phyloP scores from a whole-genome alignment of 2,329 filamentous ascomycete genomes.

The Ophiosphaerella narmari region DNA sequence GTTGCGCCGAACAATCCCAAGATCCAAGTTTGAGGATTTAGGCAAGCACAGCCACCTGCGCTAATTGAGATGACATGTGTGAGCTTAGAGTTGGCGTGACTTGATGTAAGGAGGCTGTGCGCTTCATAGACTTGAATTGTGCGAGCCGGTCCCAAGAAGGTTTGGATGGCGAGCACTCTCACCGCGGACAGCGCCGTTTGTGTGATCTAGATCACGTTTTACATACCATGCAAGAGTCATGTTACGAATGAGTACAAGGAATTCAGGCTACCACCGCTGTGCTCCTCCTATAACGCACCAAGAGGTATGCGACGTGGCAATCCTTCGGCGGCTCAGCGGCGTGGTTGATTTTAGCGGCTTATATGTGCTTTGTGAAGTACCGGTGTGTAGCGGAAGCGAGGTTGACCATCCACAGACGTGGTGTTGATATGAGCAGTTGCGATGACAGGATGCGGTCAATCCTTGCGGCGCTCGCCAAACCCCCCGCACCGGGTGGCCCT shows the following conservation, averaged over 20 bases:
- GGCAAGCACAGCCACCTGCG: constrained; percentile 36
- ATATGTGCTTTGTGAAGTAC: constrained; percentile 9
- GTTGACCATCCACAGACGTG: constrained; percentile 16
- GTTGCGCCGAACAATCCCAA: constrained; percentile 13
- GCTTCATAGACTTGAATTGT: constrained; percentile 18
- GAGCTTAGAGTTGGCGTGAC: constrained; percentile 12
- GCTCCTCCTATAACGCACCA: constrained; percentile 2
- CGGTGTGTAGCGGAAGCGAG: constrained; percentile 3
- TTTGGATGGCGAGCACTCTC: constrained; percentile 14
- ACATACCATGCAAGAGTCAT: constrained; percentile 19
- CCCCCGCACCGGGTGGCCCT: background rate
- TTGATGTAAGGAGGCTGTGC: constrained; percentile 19
- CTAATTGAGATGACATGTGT: constrained; percentile 32
- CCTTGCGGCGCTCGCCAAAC: constrained; percentile 5
- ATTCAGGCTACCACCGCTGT: constrained; percentile 7
- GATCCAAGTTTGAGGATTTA: constrained; percentile 14
- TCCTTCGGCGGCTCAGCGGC: constrained; percentile 2
- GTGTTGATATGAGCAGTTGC: constrained; percentile 15
- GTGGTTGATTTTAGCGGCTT: constrained; percentile 6
- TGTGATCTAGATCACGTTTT: constrained; percentile 7
- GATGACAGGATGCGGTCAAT: constrained; percentile 12
- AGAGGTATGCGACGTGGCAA: constrained; percentile 8
- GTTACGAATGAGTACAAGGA: constrained; percentile 1
- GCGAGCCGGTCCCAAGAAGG: constrained; percentile 18
- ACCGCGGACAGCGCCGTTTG: background rate